Evolutionary conservation across 345 rosid genomes (phyloP).

Genomic region (Cardamine chenopodiifolia): DNA sequence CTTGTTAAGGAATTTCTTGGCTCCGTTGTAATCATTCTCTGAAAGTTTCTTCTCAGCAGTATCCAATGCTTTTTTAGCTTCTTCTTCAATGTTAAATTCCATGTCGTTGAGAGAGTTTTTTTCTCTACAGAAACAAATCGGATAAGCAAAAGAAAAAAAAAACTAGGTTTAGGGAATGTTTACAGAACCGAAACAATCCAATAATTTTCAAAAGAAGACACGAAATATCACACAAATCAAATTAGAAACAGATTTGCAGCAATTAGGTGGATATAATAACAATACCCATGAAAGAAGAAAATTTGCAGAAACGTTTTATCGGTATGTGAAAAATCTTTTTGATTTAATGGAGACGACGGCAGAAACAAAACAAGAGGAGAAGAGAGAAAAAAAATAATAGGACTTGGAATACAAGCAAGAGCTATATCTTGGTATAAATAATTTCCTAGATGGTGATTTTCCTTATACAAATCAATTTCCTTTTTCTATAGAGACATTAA

Average conservation of each 20-base stretch:
- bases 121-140: background rate
- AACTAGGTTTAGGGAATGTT: background rate
- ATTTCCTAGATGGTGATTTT: too few relatives aligned
- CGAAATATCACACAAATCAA: background rate
- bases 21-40: background rate
- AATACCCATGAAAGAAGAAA: background rate
- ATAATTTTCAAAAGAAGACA: background rate
- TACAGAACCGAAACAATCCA: background rate
- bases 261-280: background rate
- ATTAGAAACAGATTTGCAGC: background rate
- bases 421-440: too few relatives aligned
- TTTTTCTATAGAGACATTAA: too few relatives aligned
- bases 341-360: background rate
- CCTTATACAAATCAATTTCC: too few relatives aligned
- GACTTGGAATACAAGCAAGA: too few relatives aligned
- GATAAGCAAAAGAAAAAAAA: background rate
- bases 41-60: conserved; percentile 21
- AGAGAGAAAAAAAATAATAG: too few relatives aligned
- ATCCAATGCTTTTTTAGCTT: conserved; percentile 21
- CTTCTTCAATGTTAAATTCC: background rate
- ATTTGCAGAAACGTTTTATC: background rate
- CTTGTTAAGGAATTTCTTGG: background rate
- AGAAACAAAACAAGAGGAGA: background rate
- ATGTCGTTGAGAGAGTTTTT: conserved; percentile 4
- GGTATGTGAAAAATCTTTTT: background rate